Base-by-base conservation (phyloP, 1,139 yeast species). In the Tardiomyces digboiensis region DNA sequence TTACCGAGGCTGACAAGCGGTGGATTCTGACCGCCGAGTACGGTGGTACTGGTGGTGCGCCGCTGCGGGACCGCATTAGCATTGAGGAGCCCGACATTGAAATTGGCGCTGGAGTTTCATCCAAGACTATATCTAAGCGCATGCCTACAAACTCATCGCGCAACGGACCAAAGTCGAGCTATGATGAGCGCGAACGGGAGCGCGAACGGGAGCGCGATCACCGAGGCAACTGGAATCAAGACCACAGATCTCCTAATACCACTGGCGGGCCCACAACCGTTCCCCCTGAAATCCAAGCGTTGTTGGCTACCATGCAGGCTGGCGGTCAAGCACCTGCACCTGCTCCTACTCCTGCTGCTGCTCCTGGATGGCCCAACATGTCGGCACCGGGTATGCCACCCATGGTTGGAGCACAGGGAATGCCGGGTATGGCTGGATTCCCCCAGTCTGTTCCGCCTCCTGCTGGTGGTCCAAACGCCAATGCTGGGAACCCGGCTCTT, bases 31-130 rank as follows among this genome's bases (percentile, higher is more conserved):
- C 74, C 50, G 97, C 97, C 7, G 91, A 87, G 65, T 88, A 95
- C 88, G 98, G 98, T 54, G 98, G 98, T 54, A 85, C 97, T 42
- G 95, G 93, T 42, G 97, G 96, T 19, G 76, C 74, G 57, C 89
- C 91, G n/a, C 66, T 91, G 50, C 78, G 70, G 51, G 74, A 86
- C 47, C 95, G 95, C 43, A 69, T 87, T 62, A 87, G 82, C 21
- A 78, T 91, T 59, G 98, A 91, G 63, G 98, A 91, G 64, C 98
- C 98, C 2, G 98, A 91, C 67, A 91, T 91, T 56, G 96, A 88
- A 62, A 85, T 91, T 44, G 97, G 97, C 42, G 80, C 88, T 41
- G 97, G 97, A 49, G 84, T 88, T 39, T 84, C 95, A 0, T 86
- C 97, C 2, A 89, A 89, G 65, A 91, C 96, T 21, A 87, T 87